Evolutionary conservation across 1,284 basidiomycete species (phyloP).

Genomic region (Austropuccinia psidii): DNA sequence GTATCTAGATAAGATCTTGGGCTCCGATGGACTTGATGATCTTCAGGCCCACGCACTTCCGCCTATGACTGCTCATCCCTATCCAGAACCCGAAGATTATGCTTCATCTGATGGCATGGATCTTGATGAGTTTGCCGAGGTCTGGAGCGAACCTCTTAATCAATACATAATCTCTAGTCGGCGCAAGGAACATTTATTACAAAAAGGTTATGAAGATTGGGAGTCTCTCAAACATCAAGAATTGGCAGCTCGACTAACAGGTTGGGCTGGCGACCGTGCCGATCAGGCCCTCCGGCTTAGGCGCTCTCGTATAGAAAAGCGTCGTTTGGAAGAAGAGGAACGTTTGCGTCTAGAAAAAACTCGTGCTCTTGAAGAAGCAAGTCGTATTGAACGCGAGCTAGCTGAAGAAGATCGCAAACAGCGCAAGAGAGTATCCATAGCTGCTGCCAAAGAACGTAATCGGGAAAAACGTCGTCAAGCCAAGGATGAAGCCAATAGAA

Average conservation of each 20-base stretch:
- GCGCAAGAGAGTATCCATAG: constrained; percentile 18
- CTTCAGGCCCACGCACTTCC: constrained; percentile 23
- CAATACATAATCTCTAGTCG: constrained; percentile 36
- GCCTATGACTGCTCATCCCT: constrained; percentile 21
- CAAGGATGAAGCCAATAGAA: constrained; percentile 25
- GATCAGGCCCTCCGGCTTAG: constrained; percentile 15
- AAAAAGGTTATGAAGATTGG: constrained; percentile 21
- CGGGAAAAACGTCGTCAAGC: constrained; percentile 19
- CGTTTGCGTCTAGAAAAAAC: constrained; percentile 13
- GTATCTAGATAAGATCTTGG: constrained; percentile 29
- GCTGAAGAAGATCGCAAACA: constrained; percentile 21
- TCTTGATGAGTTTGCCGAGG: constrained; percentile 36
- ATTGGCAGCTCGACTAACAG: constrained; percentile 12
- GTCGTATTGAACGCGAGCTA: background rate
- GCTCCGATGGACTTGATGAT: constrained; percentile 9
- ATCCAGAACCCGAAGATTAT: constrained; percentile 31
- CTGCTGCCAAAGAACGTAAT: constrained; percentile 9
- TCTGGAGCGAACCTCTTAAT: constrained; percentile 35
- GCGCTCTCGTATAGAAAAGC: constrained; percentile 10
- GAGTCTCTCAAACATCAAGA: constrained; percentile 21
- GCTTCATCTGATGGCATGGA: constrained; percentile 33
- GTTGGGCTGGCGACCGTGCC: constrained; percentile 35
- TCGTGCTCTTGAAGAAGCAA: constrained; percentile 16
- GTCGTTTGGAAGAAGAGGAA: constrained; percentile 27
- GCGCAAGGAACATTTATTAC: constrained; percentile 22